Evolutionary conservation across 73 alveolate species (phyloP), one percentile per base, ranked within the genome.

Genomic region (Paramecium caudatum): DNA sequence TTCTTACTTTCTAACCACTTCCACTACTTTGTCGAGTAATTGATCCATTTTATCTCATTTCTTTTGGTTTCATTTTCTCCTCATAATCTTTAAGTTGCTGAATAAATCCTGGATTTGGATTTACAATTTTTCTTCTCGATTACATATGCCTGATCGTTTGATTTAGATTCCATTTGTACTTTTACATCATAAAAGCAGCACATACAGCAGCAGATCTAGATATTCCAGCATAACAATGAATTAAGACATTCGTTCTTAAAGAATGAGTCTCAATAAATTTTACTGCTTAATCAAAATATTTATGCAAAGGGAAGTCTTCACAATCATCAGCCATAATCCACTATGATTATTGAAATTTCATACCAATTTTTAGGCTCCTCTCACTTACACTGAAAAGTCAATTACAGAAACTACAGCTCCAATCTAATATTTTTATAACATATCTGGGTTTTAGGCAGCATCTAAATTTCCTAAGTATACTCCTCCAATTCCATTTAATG

Each of bases 311-410:
- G n/a, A 39, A 74, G n/a, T 74, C 88, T 21, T 74, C 88, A 15
- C 46, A 17, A 39, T 74, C 69, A 7, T 41, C 68, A 74, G 88
- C 88, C 88, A 74, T 74, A 21, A 74, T 74, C 88, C 88, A 74
- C 87, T 70, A 25, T 15, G 1, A 41, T n/a, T 8, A 10, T 41
- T 19, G 17, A 74, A 36, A 55, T 2, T 7, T 15, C 12, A 1
- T 74, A 74, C 88, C 69, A 74, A 45, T 74, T 74, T 74, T 19
- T 74, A 37, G 0, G 47, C 68, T 19, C 88, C 88, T 45, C 46
- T 74, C 1, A 74, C 43, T 5, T 36, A 5, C 5, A 74, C 32
- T 21, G 88, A 74, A 39, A 39, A 45, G 43, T 74, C 88, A 15
- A 74, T 37, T 45, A 74, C 88, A 41, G 88, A 74, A 0, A 74